These are phyloP conservation scores for Daldinia caldariorum DNA, from an alignment of 495 filamentous ascomycete species.

Conservation along the genomic window DNA sequence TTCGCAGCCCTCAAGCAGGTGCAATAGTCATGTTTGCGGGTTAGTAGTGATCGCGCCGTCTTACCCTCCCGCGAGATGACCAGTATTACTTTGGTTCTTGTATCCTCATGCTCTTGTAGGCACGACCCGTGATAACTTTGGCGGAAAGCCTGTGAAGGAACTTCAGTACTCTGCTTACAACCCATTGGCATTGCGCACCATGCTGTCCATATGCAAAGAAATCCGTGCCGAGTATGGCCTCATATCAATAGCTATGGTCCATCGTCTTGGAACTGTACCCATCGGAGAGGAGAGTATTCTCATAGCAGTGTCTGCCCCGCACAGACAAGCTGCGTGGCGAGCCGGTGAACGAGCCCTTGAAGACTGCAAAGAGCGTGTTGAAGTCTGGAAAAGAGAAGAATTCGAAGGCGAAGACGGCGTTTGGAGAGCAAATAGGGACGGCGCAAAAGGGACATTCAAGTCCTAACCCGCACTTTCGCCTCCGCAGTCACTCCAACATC, in stretches of 20 bases:
- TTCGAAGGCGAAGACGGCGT: constrained; percentile 81
- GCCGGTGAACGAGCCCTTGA: constrained; percentile 92
- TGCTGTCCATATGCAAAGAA: constrained; percentile 71
- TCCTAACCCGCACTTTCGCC: background rate
- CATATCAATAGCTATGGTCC: constrained; percentile 77
- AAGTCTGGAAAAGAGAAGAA: constrained; percentile 96
- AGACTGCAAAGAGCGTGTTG: constrained; percentile 81
- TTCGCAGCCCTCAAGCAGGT: constrained; percentile 82
- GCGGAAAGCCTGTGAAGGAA: constrained; percentile 73
- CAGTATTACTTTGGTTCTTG: constrained; percentile 1
- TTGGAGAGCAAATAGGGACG: constrained; percentile 93
- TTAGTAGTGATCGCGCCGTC: constrained; percentile 40
- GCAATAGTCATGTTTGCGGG: constrained; percentile 90
- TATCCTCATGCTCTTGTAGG: constrained; percentile 57
- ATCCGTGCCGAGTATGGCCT: constrained; percentile 69
- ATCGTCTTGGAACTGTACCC: constrained; percentile 87
- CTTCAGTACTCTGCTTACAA: constrained; percentile 87
- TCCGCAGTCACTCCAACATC: background rate
- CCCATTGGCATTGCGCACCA: constrained; percentile 77
- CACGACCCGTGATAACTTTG: constrained; percentile 88
- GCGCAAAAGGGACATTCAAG: constrained; percentile 58
- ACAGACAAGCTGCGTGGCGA: constrained; percentile 88
- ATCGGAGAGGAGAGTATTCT: constrained; percentile 92
- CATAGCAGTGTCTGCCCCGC: constrained; percentile 85
- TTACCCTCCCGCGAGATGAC: background rate